Conservation (phyloP, 148 eudicot species). For the Fagopyrum tataricum region DNA sequence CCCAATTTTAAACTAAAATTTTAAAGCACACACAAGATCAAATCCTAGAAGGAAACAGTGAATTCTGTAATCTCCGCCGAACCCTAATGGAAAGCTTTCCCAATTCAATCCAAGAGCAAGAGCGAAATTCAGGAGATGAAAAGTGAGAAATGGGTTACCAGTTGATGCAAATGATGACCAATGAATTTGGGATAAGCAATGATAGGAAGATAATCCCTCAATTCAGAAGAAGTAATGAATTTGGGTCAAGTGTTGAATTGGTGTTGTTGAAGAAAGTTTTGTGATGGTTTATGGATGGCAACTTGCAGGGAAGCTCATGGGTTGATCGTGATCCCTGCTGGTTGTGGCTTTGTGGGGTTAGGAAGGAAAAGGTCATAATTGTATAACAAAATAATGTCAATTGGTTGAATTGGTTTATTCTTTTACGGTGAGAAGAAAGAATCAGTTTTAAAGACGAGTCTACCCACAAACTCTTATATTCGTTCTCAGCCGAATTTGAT, state of each 20-base stretch:
- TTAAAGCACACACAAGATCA: not conserved
- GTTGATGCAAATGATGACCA: no score
- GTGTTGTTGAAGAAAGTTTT: not conserved
- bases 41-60: not conserved
- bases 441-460: no score
- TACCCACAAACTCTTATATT: no score
- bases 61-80: not conserved
- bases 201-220: no score
- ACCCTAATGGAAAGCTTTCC: conserved; percentile 6
- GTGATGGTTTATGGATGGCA: not conserved
- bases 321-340: not conserved
- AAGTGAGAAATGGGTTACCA: not conserved
- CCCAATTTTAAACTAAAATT: not conserved
- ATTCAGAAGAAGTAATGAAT: no score
- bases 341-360: not conserved
- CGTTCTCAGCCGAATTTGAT: not conserved
- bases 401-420: not conserved
- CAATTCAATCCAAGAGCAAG: conserved; percentile 7
- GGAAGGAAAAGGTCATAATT: not conserved
- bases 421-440: not conserved
- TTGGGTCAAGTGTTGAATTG: no score
- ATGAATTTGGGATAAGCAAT: no score
- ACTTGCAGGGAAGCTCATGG: not conserved
- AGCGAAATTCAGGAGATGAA: not conserved
- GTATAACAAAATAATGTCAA: not conserved